These are phyloP conservation scores for Saccharomyces hybrid DNA, from an alignment of 1,139 yeast species.

Conservation along the genomic window DNA sequence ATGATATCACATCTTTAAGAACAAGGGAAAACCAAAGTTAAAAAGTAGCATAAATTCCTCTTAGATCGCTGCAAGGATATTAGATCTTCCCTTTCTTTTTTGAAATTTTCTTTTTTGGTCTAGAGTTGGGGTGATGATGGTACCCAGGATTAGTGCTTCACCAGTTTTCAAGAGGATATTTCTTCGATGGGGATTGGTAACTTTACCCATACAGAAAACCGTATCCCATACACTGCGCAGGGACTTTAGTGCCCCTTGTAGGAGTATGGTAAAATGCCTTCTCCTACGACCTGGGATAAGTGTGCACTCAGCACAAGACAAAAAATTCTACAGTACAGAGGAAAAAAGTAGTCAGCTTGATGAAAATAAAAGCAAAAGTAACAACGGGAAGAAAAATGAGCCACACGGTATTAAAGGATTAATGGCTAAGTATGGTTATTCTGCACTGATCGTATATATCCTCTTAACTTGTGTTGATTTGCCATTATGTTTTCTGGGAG, in stretches of 20 bases:
- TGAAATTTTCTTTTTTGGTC: not conserved
- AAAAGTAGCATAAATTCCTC: not conserved
- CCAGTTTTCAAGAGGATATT: not conserved
- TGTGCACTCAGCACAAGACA: not conserved
- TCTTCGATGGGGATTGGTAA: not conserved
- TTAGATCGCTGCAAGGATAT: not conserved
- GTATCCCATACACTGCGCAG: not conserved
- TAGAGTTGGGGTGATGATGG: not conserved
- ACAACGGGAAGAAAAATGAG: not conserved
- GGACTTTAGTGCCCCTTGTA: not conserved
- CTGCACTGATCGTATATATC: slow-evolving; percentile 81
- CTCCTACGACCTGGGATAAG: not conserved
- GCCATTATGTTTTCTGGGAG: slow-evolving; percentile 74
- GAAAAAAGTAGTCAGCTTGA: not conserved
- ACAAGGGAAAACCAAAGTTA: not conserved
- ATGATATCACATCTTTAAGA: not conserved
- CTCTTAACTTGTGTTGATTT: slow-evolving; percentile 65
- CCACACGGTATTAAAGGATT: slow-evolving; percentile 43
- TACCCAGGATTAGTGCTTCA: not conserved
- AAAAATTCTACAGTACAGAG: not conserved
- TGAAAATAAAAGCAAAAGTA: not conserved
- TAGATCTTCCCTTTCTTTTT: not conserved
- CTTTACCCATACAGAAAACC: not conserved
- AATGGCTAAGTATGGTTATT: slow-evolving; percentile 81
- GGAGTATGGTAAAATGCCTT: not conserved